These are phyloP conservation scores for Amylostereum areolatum DNA, from an alignment of 1,284 basidiomycete species.

Conservation along the genomic window DNA sequence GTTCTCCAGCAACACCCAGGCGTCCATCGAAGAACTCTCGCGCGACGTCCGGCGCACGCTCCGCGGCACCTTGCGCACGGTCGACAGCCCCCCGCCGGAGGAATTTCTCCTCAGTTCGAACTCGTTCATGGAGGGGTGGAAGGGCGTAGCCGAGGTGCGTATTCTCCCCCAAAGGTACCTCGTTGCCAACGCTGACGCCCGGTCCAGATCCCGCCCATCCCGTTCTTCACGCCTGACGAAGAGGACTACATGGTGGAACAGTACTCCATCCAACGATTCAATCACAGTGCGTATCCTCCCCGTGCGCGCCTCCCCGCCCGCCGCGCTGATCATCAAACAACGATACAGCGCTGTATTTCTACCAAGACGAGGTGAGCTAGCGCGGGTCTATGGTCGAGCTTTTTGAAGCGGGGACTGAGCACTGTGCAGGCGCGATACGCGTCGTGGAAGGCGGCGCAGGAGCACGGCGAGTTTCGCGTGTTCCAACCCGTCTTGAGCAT, in stretches of 20 bases:
- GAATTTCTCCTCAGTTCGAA: conserved; percentile 42
- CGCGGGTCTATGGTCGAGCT: too few species aligned
- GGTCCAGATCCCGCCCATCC: conserved; percentile 48
- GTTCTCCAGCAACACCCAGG: conserved; percentile 43
- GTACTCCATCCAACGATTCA: conserved; percentile 50
- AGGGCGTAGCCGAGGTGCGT: conserved; percentile 32
- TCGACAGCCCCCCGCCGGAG: conserved; percentile 47
- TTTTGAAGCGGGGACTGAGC: too few species aligned
- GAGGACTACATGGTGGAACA: conserved; percentile 65
- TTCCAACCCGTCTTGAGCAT: conserved; percentile 52
- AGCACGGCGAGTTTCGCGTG: conserved; percentile 18
- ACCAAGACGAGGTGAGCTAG: conserved; percentile 15
- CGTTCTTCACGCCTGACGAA: conserved; percentile 50
- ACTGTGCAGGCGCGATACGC: conserved; percentile 16
- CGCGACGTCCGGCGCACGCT: conserved; percentile 47
- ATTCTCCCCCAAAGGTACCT: background rate
- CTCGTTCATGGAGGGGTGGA: conserved; percentile 48
- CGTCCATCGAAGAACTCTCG: conserved; percentile 47
- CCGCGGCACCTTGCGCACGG: conserved; percentile 45
- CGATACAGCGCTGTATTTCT: conserved; percentile 47
- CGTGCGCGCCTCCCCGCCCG: background rate
- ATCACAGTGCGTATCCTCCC: conserved; percentile 41
- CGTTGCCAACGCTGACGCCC: background rate
- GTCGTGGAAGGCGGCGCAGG: background rate
- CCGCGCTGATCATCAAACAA: background rate